Conservation (phyloP, 139 green algal species). For the Chlamydomonas schloesseri region DNA sequence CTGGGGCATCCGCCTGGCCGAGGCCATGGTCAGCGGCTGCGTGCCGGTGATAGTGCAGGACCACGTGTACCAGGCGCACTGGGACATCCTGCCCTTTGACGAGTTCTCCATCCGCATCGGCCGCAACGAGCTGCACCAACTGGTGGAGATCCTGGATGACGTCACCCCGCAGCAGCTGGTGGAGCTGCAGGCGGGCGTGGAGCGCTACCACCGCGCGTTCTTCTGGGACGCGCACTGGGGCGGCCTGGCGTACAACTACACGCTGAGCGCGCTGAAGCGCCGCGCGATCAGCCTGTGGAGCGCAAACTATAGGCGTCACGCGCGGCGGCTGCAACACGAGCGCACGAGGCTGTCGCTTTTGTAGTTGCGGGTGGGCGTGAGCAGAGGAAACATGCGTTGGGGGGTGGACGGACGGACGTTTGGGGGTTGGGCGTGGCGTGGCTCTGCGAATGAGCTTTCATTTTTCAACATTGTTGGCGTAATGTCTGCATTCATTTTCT, state of each 20-base stretch:
- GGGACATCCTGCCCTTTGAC: conserved; percentile 2
- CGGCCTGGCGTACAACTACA: conserved; percentile 27
- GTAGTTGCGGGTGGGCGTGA: no score
- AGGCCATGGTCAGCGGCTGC: background rate
- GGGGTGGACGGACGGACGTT: no score
- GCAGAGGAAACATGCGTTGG: no score
- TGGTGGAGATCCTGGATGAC: background rate
- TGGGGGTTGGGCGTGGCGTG: no score
- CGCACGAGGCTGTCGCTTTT: no score
- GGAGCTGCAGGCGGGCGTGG: background rate
- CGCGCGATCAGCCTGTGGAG: conserved; percentile 4
- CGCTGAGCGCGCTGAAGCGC: background rate
- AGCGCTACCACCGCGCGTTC: background rate
- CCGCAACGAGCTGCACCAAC: background rate
- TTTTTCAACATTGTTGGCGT: no score
- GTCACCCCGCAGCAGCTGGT: conserved; percentile 4
- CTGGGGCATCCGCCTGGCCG: conserved; percentile 30
- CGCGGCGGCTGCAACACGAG: no score
- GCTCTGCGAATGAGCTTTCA: no score
- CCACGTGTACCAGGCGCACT: conserved; percentile 9
- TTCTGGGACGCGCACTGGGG: background rate
- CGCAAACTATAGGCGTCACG: background rate
- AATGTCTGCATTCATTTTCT: no score
- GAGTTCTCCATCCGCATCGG: background rate
- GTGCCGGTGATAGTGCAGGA: conserved; percentile 21